Percentiles rank a stretch among this genome's conserved stretches.
Conservation (phyloP, 2,329 filamentous ascomycete genomes). For the Paraconiothyrium sp. region DNA sequence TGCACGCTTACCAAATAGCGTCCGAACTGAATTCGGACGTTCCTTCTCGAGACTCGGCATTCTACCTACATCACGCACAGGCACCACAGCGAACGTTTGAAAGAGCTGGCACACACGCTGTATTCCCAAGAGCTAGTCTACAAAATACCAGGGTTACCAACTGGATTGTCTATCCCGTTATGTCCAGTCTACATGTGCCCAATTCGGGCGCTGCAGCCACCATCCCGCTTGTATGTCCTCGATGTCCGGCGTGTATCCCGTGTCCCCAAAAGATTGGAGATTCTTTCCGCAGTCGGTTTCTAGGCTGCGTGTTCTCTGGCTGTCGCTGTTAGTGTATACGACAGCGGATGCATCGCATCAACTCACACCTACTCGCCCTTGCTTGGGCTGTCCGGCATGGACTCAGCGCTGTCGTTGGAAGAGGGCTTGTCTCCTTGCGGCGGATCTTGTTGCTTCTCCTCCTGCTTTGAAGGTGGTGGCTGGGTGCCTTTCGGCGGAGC, state of each 20-base stretch:
- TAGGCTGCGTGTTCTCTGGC: background rate
- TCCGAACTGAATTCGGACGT: background rate
- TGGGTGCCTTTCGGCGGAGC: background rate
- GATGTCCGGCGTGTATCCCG: background rate
- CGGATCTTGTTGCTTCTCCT: background rate
- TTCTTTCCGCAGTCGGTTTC: background rate
- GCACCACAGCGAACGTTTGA: background rate
- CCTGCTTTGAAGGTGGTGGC: background rate
- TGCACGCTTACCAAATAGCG: slow-evolving; percentile 4
- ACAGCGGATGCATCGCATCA: background rate
- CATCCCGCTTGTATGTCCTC: background rate
- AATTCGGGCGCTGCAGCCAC: background rate
- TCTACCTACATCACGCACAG: background rate
- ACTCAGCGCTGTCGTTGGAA: background rate
- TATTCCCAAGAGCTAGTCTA: background rate
- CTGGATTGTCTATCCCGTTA: background rate
- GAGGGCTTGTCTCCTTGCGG: background rate
- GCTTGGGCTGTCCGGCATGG: background rate
- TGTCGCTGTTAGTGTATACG: background rate
- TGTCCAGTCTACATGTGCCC: background rate
- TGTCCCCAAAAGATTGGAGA: background rate
- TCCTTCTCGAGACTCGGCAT: background rate
- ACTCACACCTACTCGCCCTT: background rate
- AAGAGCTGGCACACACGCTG: background rate
- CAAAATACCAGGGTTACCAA: background rate